A percentile compares a stretch with the other conserved stretches of the same genome.
Evolutionary conservation across 1,284 basidiomycete species (phyloP).

Genomic region (Sutorius eximius): DNA sequence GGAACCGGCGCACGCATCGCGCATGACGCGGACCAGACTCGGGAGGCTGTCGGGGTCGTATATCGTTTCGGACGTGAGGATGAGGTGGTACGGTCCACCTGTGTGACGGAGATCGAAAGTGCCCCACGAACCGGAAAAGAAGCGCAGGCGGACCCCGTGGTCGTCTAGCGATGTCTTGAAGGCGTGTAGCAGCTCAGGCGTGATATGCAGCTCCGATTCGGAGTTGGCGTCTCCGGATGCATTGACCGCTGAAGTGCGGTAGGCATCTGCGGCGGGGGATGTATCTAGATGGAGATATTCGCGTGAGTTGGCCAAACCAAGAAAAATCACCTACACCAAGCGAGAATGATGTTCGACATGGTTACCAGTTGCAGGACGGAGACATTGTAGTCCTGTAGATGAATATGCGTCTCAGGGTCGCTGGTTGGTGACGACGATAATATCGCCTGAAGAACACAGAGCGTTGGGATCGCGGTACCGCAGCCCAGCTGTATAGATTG

Average conservation of each 20-base stretch:
- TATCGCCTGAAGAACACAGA: constrained; percentile 68
- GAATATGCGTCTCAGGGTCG: constrained; percentile 53
- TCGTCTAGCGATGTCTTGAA: constrained; percentile 61
- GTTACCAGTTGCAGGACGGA: constrained; percentile 84
- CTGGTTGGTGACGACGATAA: constrained; percentile 41
- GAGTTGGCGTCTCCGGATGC: constrained; percentile 17
- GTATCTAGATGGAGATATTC: constrained; percentile 19
- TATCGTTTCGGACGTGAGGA: constrained; percentile 92
- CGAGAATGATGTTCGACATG: constrained; percentile 84
- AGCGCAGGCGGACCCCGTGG: constrained; percentile 61
- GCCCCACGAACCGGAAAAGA: constrained; percentile 86
- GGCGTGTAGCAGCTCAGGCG: constrained; percentile 59
- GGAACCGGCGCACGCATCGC: constrained; percentile 10
- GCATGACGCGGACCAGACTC: constrained; percentile 62
- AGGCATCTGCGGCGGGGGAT: constrained; percentile 25
- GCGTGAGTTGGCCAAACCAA: not conserved
- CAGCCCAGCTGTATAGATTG: constrained; percentile 68
- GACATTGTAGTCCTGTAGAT: constrained; percentile 92
- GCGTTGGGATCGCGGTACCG: constrained; percentile 85
- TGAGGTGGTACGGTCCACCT: constrained; percentile 56
- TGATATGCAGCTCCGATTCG: constrained; percentile 57
- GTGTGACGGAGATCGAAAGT: constrained; percentile 39
- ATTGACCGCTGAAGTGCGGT: constrained; percentile 12
- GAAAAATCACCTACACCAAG: constrained; percentile 71
- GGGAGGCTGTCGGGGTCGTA: constrained; percentile 73